Percentiles rank a stretch among this genome's conserved stretches.
Evolutionary conservation across 495 filamentous ascomycete species (phyloP).

Genomic region (Tuber melanosporum): DNA sequence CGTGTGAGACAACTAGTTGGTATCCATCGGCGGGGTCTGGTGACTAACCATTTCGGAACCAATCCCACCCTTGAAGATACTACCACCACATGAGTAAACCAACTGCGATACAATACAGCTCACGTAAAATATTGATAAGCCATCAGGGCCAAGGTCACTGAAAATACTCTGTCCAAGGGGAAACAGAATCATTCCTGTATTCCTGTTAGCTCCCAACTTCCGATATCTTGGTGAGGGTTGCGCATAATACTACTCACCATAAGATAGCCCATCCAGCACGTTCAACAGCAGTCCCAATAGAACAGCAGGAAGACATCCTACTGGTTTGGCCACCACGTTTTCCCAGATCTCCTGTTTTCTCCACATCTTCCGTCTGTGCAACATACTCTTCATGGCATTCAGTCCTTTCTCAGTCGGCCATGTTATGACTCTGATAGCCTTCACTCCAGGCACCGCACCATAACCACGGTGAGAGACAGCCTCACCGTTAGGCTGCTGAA

Average conservation of each 20-base stretch:
- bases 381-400: constrained; percentile 32
- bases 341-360: constrained; percentile 58
- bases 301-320: constrained; percentile 71
- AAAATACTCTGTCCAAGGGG: constrained; percentile 82
- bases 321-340: constrained; percentile 58
- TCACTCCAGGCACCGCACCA: constrained; percentile 18
- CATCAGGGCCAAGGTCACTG: constrained; percentile 73
- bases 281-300: constrained; percentile 84
- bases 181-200: constrained; percentile 81
- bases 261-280: constrained; percentile 87
- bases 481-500: constrained; percentile 31
- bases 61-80: constrained; percentile 83
- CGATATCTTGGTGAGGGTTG: not conserved
- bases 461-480: constrained; percentile 39
- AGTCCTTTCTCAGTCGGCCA: constrained; percentile 36
- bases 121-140: constrained; percentile 97
- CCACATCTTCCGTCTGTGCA: constrained; percentile 63
- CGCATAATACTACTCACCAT: constrained; percentile 52
- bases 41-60: constrained; percentile 81
- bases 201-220: not conserved
- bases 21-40: not conserved
- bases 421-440: constrained; percentile 32
- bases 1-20: not conserved
- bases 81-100: constrained; percentile 78
- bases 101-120: constrained; percentile 92